Evolutionary conservation across 2,329 filamentous ascomycete species (phyloP), one percentile per base, ranked within the genome.

Genomic region (Paramyrothecium sp.): DNA sequence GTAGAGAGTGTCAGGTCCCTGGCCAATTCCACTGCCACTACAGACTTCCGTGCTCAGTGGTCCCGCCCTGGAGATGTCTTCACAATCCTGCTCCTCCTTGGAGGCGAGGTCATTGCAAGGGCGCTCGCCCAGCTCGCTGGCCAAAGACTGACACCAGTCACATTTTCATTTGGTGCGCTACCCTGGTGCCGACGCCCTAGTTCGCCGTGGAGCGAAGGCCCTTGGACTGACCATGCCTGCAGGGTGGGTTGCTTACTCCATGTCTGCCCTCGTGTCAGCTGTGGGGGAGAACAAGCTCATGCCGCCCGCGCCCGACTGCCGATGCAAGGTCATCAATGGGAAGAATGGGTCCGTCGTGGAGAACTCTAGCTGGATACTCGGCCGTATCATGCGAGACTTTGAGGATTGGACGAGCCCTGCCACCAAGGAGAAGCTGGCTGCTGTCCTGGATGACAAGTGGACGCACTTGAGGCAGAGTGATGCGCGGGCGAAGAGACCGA

Each of bases 281-380:
- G 41, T 46, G 13, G 41, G 41, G 19, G 41, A 46, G 17, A 46
- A 46, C 41, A 46, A 46, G 41, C 41, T 46, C 41, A 46, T 46
- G 41, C 41, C 41, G 19, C 19, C 41, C 13, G 19, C 17, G 7
- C 41, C 41, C 16, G 41, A 46, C 41, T 46, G 41, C 41, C 17
- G 17, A 4, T 17, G 41, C 41, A 60, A 60, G 3, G 69, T 78
- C 19, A 69, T 77, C 46, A 75, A 76, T 57, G 61, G 62, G 16
- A 62, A 67, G 23, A 73, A 61, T 20, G 71, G 75, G 2, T 73
- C 74, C 55, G 61, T 64, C 7, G 67, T 73, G 2, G 64, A 69
- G 3, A 79, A 78, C 53, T 65, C 65, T 16, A 70, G 64, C 23
- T 80, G 75, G 76, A 64, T 78, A 5, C 61, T 80, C 11, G 77